A percentile compares a stretch with the other conserved stretches of the same genome.
Conservation (phyloP, 441 rosid genomes). For the Dalechampia spathulata region DNA sequence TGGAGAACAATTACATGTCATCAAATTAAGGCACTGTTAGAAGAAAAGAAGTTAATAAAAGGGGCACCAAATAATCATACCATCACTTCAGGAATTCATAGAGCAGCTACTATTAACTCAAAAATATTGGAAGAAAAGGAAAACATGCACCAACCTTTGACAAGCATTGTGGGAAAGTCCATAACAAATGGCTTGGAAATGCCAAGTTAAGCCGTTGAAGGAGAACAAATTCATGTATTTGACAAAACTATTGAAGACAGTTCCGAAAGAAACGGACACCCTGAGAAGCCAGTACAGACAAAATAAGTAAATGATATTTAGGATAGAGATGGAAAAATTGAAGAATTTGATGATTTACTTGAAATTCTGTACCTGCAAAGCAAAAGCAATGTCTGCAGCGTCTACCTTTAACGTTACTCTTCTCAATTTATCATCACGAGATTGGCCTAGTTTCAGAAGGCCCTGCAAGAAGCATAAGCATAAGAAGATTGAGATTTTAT, state of each 20-base stretch:
- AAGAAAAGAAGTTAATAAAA: too few relatives aligned
- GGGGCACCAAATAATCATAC: background rate
- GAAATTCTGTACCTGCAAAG: conserved; percentile 54
- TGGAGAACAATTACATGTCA: too few relatives aligned
- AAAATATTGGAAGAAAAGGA: too few relatives aligned
- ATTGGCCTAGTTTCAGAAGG: conserved; percentile 59
- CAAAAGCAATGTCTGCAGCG: conserved; percentile 69
- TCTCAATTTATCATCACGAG: conserved; percentile 54
- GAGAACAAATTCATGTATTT: background rate
- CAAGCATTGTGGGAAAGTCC: background rate
- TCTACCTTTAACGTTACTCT: conserved; percentile 70
- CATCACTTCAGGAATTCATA: background rate
- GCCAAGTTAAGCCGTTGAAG: background rate
- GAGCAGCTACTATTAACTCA: too few relatives aligned
- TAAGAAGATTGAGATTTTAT: too few relatives aligned
- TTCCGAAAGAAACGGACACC: conserved; percentile 80
- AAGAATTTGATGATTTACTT: background rate
- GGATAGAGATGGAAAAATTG: background rate
- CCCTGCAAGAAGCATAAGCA: too few relatives aligned
- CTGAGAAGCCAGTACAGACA: conserved; percentile 27
- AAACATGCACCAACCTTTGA: background rate
- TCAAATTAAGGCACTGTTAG: background rate
- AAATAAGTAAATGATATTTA: too few relatives aligned
- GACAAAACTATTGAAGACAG: conserved; percentile 45
- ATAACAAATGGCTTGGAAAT: background rate